Evolutionary conservation across 2,329 filamentous ascomycete species (phyloP).

Genomic region (Claviceps citrina): DNA sequence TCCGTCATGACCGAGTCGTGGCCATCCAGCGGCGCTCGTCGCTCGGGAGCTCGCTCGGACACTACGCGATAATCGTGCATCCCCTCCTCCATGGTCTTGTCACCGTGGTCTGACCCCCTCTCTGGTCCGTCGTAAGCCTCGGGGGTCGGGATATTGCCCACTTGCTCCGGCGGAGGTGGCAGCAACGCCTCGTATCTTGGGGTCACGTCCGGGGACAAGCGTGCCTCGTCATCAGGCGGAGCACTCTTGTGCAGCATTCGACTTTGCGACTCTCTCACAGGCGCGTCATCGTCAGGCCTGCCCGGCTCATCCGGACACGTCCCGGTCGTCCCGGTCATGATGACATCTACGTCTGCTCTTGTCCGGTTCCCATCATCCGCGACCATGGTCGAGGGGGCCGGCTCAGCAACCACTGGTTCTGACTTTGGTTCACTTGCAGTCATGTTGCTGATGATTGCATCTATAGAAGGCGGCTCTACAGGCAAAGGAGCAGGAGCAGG

Average conservation of each 20-base stretch:
- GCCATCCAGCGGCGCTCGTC: constrained; percentile 12
- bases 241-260: not conserved
- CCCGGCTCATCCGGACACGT: not conserved
- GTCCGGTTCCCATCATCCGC: constrained; percentile 16
- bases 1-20: constrained; percentile 22
- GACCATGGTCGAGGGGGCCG: constrained; percentile 18
- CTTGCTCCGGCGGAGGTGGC: constrained; percentile 24
- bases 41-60: constrained; percentile 11
- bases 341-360: constrained; percentile 14
- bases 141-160: constrained; percentile 24
- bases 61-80: constrained; percentile 10
- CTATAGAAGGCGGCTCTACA: constrained; percentile 4
- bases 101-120: constrained; percentile 12
- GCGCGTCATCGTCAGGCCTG: not conserved
- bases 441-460: not conserved
- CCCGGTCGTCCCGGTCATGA: not conserved
- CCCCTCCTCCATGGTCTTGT: constrained; percentile 14
- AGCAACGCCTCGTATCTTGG: constrained; percentile 13
- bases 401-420: constrained; percentile 16
- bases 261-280: constrained; percentile 3
- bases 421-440: constrained; percentile 6
- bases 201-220: not conserved
- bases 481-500: not conserved
- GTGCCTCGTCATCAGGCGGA: not conserved
- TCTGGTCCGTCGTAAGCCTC: constrained; percentile 14